Base-by-base conservation (phyloP, 768 basidiomycete species). In the Pleurotus tuber-regium region DNA sequence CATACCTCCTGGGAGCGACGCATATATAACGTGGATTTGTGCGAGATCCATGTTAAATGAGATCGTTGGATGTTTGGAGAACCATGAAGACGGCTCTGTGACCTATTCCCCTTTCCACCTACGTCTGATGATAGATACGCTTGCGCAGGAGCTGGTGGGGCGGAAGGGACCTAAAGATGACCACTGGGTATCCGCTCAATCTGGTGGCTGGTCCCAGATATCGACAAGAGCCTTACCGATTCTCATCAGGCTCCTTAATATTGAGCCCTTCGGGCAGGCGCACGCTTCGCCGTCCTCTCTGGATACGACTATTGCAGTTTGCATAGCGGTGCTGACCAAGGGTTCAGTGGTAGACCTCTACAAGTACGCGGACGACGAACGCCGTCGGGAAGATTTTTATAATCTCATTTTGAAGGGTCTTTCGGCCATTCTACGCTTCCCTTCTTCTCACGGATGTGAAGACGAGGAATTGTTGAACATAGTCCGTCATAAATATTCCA, bases 131-230 rank as follows among this genome's bases (percentile, higher is more conserved):
- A 31, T 52, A 10, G 43, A 43, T 28, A 53, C 52, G 16, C 24
- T 53, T 8, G 39, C 35, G n/a, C 43, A 46, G 31, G 52, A 53
- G 26, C 24, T 47, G 14, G 35, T 25, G 7, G 26, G 31, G 18
- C 43, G 52, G 23, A 53, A 53, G 43, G n/a, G 43, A 36, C 43
- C 52, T 9, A 26, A 44, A 21, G 43, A 35, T 12, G 43, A 47
- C 24, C 30, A 36, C 23, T 53, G 51, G 51, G 43, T 28, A 18
- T 16, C 42, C 25, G 29, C 28, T 8, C 41, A 24, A 29, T 43
- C 42, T 14, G 43, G 52, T 12, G 43, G 43, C 16, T 53, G 43
- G 52, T 19, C 31, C 25, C 25, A 31, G 4, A 36, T 53, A 11
- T 38, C 46, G 12, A n/a, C 52, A 11, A 46, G 43, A 46, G 30